Base-by-base conservation (phyloP, 2,329 filamentous ascomycete genomes). In the Seiridium cupressi region DNA sequence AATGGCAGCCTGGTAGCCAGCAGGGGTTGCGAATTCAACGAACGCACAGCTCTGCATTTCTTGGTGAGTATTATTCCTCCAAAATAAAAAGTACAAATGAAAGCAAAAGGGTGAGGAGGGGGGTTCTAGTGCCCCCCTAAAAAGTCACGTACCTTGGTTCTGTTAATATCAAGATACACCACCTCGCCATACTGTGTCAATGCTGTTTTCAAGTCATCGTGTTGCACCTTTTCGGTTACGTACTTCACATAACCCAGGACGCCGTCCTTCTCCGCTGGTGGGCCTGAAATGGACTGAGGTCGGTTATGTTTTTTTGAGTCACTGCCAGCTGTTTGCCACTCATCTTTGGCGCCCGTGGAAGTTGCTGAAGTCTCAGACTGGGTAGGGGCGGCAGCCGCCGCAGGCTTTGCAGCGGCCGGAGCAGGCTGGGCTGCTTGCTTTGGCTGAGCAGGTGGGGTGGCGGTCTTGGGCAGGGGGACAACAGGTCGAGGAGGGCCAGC, bases 241-340 rank as follows among this genome's bases (percentile, higher is more conserved):
- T 94, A 96, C 82, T 97, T 97, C 76, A 99, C 92, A 76, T 97
- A 98, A 26, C 90, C 95, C 67, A 93, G 85, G 58, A 89, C 89
- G 63, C 86, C 86, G 64, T 94, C 89, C 70, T 92, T 90, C 70
- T 93, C 90, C 51, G 79, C 73, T n/a, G 79, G 76, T 34, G 81
- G 75, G 55, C 80, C 81, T 59, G 86, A 81, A 67, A 86, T 81
- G 58, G 88, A 85, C 75, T 91, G 89, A 56, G 85, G 85, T 64
- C 92, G 87, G 69, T 88, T 89, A 74, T 95, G 91, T 72, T 92
- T 89, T 82, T 95, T 95, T 68, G 89, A 89, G 76, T 96, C 90
- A 59, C 87, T 85, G 60, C 89, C 89, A 59, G 91, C 94, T 54
- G 91, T 94, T 76, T 97, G 94, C 95, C 95, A 99, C 71, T 91